Evolutionary conservation across 1,139 yeast genomes (phyloP), one percentile per base, ranked within the genome.

Genomic region (Candida labiduridarum): DNA sequence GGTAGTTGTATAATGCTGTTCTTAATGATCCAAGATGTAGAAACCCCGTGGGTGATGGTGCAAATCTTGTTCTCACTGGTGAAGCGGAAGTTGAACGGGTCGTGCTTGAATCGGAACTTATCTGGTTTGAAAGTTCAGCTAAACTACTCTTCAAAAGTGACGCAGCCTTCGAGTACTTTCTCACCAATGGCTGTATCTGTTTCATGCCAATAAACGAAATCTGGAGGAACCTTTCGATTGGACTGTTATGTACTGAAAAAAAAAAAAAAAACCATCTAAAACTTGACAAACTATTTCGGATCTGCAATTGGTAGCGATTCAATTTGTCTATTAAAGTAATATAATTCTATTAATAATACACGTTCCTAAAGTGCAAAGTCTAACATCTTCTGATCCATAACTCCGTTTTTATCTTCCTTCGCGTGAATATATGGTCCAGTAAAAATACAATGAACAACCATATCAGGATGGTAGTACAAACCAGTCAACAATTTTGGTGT

Each of bases 11-110:
- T 29, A 94, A 67, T 0, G 99, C 98, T 0, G 99, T 94, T 63
- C 99, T 72, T 46, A 95, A 67, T 0, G 98, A 91, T 0, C 99
- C 99, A 51, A 95, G 67, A 65, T 94, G 99, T 36, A 95, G 75
- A 55, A 81, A 82, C 0, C 99, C 99, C 0, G 99, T 94, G 1
- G 99, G 99, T 2, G 98, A 92, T 1, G 99, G 99, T 0, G 99
- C 99, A 69, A 94, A 94, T 57, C 99, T 72, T 1, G 98, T 90
- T 55, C 97, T 69, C 0, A 86, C 96, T 1, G 85, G 84, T 39
- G 80, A 85, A 3, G 57, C 27, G n/a, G 46, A 41, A n/a, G 14
- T 15, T 38, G 15, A 25, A 40, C 18, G 18, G 1, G 85, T 84
- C 38, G 80, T 85, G 2, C 57, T 36, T 8, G 46, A 14, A 9